These are phyloP conservation scores for Phytophthora brassicae DNA, from an alignment of 352 stramenopile genomes.

Conservation along the genomic window DNA sequence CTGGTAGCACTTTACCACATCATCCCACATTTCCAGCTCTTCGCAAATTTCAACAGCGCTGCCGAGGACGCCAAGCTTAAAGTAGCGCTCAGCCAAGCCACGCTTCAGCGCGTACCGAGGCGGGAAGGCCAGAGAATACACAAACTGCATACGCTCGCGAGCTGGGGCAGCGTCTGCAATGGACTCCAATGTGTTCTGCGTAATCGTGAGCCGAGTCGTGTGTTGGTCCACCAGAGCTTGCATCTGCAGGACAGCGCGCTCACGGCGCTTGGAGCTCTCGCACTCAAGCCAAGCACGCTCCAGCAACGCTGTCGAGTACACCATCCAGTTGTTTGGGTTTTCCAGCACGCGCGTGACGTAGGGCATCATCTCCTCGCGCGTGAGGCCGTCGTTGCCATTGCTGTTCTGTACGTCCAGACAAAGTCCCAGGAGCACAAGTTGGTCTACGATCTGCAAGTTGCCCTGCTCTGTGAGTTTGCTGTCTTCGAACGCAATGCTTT, in stretches of 20 bases:
- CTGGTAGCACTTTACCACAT: slow-evolving; percentile 96
- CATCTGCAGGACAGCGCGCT: slow-evolving; percentile 96
- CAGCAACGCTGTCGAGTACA: slow-evolving; percentile 94
- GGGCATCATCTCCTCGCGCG: slow-evolving; percentile 94
- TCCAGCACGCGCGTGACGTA: slow-evolving; percentile 93
- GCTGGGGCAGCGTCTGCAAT: slow-evolving; percentile 92
- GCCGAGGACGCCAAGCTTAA: slow-evolving; percentile 82
- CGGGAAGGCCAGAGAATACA: slow-evolving; percentile 93
- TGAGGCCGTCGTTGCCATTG: slow-evolving; percentile 94
- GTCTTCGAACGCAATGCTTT: slow-evolving; percentile 91
- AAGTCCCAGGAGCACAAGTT: slow-evolving; percentile 92
- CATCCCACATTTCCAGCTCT: slow-evolving; percentile 96
- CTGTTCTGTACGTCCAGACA: slow-evolving; percentile 97
- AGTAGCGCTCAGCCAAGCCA: slow-evolving; percentile 93
- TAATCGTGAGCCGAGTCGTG: slow-evolving; percentile 92
- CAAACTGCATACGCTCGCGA: slow-evolving; percentile 88
- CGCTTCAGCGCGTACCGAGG: slow-evolving; percentile 93
- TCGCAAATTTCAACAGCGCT: slow-evolving; percentile 94
- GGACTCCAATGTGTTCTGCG: slow-evolving; percentile 75
- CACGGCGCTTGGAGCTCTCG: slow-evolving; percentile 89
- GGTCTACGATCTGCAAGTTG: slow-evolving; percentile 79
- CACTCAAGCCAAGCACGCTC: slow-evolving; percentile 95
- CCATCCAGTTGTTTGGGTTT: slow-evolving; percentile 96
- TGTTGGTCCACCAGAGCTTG: slow-evolving; percentile 96
- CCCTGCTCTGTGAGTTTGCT: slow-evolving; percentile 57